Conservation (phyloP, 129 eudicot species). For the Logfia minima region DNA sequence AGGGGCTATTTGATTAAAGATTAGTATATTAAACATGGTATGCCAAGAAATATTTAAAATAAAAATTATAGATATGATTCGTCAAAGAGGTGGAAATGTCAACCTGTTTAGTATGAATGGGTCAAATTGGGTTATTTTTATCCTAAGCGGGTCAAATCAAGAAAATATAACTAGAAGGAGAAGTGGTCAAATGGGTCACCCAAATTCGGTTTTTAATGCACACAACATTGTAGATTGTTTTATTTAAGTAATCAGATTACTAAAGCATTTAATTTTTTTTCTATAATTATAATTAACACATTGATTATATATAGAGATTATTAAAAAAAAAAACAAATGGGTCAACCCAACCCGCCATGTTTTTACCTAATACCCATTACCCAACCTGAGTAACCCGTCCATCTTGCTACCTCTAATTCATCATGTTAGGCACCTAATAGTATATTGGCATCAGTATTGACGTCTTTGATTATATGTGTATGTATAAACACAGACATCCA, state of each 20-base stretch:
- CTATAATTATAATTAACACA: neutral
- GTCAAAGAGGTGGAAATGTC: neutral
- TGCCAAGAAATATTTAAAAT: neutral
- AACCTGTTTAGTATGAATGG: neutral
- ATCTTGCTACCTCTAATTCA: neutral
- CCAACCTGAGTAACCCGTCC: neutral
- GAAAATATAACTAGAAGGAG: neutral
- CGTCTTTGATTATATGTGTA: neutral
- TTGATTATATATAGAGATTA: too few relatives aligned
- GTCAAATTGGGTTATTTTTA: neutral
- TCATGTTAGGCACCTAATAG: too few relatives aligned
- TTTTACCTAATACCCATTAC: neutral
- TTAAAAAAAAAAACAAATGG: too few relatives aligned
- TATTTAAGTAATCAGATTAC: neutral
- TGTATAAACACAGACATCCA: neutral
- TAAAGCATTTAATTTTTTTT: too few relatives aligned
- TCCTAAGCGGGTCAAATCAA: neutral
- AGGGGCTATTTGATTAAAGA: neutral
- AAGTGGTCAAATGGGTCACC: neutral
- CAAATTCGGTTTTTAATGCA: too few relatives aligned
- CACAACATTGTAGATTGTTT: neutral
- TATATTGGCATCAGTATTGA: neutral
- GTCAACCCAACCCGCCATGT: neutral
- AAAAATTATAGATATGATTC: neutral
- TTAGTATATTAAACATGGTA: slow-evolving; percentile 2